Evolutionary conservation across 2,329 filamentous ascomycete genomes (phyloP).

Genomic region (Microcyclospora tardicrescens): DNA sequence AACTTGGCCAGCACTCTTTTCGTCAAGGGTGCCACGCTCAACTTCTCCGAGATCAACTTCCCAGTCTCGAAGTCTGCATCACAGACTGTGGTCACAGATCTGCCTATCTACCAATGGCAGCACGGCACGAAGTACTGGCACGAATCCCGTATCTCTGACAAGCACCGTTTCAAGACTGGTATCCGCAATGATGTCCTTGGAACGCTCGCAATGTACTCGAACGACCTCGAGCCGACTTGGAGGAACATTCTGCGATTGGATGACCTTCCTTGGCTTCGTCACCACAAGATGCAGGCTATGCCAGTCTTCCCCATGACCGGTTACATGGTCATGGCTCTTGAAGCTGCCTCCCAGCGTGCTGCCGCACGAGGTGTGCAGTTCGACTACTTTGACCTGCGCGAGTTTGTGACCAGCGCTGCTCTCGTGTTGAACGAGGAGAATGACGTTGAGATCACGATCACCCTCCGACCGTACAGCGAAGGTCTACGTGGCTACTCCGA

Average conservation of each 20-base stretch:
- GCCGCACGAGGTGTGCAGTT: not conserved
- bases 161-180: not conserved
- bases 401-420: not conserved
- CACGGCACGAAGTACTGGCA: conserved; percentile 1
- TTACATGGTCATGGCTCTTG: conserved; percentile 7
- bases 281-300: conserved; percentile 13
- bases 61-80: not conserved
- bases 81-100: not conserved
- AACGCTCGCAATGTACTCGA: not conserved
- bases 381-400: not conserved
- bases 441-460: not conserved
- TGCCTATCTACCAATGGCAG: conserved; percentile 2
- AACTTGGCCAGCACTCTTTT: not conserved
- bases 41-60: not conserved
- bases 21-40: not conserved
- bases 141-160: not conserved
- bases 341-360: conserved; percentile 1
- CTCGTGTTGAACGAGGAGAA: not conserved
- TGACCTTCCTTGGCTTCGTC: conserved; percentile 9
- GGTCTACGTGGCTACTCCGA: not conserved
- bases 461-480: not conserved
- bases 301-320: conserved; percentile 19
- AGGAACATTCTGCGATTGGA: not conserved
- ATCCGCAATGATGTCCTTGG: not conserved
- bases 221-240: not conserved